Percentiles rank a stretch among this genome's conserved stretches.
Conservation (phyloP, 306 rosid species). For the Acacia confusa region DNA sequence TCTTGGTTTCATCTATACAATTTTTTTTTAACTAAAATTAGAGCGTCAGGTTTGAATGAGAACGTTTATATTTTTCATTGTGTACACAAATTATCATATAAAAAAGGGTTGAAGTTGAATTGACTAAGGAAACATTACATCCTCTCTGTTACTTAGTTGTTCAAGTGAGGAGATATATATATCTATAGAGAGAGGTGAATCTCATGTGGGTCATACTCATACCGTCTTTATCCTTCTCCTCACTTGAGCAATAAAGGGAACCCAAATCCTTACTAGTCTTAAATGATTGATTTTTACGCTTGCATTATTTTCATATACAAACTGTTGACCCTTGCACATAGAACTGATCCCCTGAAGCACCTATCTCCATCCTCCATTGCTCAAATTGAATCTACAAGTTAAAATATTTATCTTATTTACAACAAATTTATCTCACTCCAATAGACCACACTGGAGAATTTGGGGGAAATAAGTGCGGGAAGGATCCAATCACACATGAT, state of each 20-base stretch:
- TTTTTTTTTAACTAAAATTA: neutral
- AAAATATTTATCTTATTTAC: neutral
- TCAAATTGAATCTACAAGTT: neutral
- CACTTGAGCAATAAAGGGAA: neutral
- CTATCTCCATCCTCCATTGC: neutral
- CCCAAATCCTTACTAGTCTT: neutral
- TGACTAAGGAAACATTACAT: neutral
- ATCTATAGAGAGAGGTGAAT: neutral
- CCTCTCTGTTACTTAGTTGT: neutral
- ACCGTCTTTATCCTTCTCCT: neutral
- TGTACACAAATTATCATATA: constrained; percentile 1
- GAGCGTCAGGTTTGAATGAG: neutral
- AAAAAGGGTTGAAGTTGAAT: constrained; percentile 8
- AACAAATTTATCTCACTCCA: neutral
- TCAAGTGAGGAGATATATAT: neutral
- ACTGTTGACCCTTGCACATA: neutral
- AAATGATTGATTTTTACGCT: constrained; percentile 4
- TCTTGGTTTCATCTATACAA: neutral
- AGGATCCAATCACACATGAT: neutral
- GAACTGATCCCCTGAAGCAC: neutral
- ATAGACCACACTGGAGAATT: neutral
- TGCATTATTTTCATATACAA: constrained; percentile 7
- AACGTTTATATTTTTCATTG: neutral
- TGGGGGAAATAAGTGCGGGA: neutral
- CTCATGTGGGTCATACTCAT: neutral